phyloP scores from a whole-genome alignment of 139 green algal genomes.

The Diplosphaera chodatii region DNA sequence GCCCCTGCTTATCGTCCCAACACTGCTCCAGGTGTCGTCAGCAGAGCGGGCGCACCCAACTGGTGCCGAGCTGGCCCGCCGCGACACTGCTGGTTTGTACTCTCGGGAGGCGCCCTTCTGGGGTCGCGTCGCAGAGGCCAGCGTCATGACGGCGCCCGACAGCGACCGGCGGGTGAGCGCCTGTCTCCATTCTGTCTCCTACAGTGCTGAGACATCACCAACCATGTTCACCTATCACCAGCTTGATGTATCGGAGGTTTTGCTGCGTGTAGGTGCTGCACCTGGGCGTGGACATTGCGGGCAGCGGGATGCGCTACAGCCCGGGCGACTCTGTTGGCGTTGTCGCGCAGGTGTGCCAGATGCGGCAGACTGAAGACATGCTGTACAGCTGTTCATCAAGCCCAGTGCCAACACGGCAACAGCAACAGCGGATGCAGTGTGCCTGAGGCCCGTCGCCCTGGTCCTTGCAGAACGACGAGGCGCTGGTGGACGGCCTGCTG shows the following conservation, averaged over 20 bases:
- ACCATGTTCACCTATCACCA: no score
- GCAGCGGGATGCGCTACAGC: conserved; percentile 59
- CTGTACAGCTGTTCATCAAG: no score
- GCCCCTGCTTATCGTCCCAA: no score
- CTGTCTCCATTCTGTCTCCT: not conserved
- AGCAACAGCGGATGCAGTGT: no score
- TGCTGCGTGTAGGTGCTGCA: conserved; percentile 80
- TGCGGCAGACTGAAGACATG: no score
- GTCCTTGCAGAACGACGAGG: conserved; percentile 60
- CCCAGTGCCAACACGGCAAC: no score
- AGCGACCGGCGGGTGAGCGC: conserved; percentile 44
- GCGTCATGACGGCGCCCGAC: conserved; percentile 18
- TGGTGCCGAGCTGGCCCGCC: conserved; percentile 15
- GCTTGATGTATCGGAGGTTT: no score
- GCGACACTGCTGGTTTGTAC: conserved; percentile 52
- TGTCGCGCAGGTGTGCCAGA: not conserved
- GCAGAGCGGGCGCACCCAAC: conserved; percentile 24
- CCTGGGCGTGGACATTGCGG: conserved; percentile 68
- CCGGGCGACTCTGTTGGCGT: conserved; percentile 86
- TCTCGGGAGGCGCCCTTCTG: conserved; percentile 56
- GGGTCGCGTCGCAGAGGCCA: conserved; percentile 33
- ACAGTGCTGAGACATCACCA: no score
- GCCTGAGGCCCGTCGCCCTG: no score
- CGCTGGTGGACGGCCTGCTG: conserved; percentile 55
- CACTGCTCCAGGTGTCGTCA: conserved; percentile 9